Percentiles rank a stretch among this genome's conserved stretches.
These are phyloP conservation scores for barley (Hordeum vulgare) DNA, from an alignment of 176 grass and related monocot species.

Conservation along the genomic window DNA sequence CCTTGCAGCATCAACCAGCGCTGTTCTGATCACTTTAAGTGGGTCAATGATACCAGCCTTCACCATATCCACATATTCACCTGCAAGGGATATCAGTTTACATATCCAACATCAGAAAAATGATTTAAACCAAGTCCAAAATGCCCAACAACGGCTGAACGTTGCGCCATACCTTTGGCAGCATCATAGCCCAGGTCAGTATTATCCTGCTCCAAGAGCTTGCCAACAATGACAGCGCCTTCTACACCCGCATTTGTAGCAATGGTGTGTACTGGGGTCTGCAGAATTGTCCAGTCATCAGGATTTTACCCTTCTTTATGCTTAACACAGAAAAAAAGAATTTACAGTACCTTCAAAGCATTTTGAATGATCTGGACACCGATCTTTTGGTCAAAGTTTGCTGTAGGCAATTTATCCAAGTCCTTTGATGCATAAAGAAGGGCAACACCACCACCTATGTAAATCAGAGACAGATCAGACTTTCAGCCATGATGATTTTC, in stretches of 20 bases:
- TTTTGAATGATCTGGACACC: conserved; percentile 99
- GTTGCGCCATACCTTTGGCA: conserved; percentile 47
- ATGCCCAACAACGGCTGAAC: neutral
- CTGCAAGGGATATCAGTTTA: conserved; percentile 17
- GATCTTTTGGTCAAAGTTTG: conserved; percentile 94
- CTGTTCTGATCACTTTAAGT: conserved; percentile 79
- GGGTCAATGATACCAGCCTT: conserved; percentile 80
- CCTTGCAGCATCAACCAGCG: conserved; percentile 69
- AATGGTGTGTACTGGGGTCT: conserved; percentile 74
- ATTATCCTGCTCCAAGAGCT: conserved; percentile 82
- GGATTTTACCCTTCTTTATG: neutral
- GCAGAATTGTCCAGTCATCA: conserved; percentile 20
- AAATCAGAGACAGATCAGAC: neutral
- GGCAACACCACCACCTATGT: conserved; percentile 80
- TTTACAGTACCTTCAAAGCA: conserved; percentile 42
- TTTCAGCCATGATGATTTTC: neutral
- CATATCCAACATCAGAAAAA: neutral
- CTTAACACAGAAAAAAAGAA: neutral
- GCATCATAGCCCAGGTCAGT: conserved; percentile 82
- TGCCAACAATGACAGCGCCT: conserved; percentile 65
- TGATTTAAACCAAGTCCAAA: neutral
- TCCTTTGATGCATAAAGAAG: conserved; percentile 93
- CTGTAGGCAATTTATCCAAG: conserved; percentile 67
- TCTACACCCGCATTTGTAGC: conserved; percentile 71
- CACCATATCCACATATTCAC: conserved; percentile 86